These are phyloP conservation scores for Pleurotus djamor DNA, from an alignment of 768 basidiomycete genomes.

Conservation along the genomic window DNA sequence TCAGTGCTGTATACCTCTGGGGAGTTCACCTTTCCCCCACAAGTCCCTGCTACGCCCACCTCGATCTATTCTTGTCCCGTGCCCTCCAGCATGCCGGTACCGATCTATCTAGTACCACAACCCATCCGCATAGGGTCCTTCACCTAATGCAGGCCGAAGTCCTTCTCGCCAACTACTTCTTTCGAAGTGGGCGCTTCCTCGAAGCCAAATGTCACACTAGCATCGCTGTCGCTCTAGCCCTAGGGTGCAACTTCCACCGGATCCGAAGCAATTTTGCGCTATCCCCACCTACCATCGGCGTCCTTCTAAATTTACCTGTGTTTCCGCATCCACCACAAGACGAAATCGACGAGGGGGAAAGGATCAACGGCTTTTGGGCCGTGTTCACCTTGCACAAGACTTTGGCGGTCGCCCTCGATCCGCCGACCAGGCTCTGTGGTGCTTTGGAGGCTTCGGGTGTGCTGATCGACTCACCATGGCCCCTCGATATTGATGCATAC, in stretches of 20 bases:
- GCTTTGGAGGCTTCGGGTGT: conserved; percentile 48
- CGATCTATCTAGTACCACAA: conserved; percentile 31
- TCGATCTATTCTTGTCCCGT: conserved; percentile 44
- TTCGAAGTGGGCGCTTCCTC: conserved; percentile 53
- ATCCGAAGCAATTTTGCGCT: conserved; percentile 34
- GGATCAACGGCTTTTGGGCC: conserved; percentile 67
- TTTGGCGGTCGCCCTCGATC: conserved; percentile 51
- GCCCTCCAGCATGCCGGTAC: conserved; percentile 47
- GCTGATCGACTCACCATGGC: conserved; percentile 53
- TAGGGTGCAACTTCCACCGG: conserved; percentile 48
- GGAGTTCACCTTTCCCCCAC: conserved; percentile 47
- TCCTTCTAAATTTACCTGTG: conserved; percentile 38
- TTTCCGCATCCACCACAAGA: conserved; percentile 30
- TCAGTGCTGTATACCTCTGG: conserved; percentile 50
- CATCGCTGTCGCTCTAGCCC: conserved; percentile 48
- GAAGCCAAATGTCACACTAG: conserved; percentile 61
- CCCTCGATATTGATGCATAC: conserved; percentile 38
- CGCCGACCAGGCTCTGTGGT: conserved; percentile 50
- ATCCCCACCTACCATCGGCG: conserved; percentile 32
- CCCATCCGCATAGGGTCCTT: conserved; percentile 46
- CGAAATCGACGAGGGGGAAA: conserved; percentile 60
- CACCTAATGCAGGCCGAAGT: conserved; percentile 61
- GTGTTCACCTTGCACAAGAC: conserved; percentile 58
- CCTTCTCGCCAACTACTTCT: conserved; percentile 65
- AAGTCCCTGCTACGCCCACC: conserved; percentile 35